Evolutionary conservation across 148 eudicot genomes (phyloP).

Genomic region (Pouteria glomerata): DNA sequence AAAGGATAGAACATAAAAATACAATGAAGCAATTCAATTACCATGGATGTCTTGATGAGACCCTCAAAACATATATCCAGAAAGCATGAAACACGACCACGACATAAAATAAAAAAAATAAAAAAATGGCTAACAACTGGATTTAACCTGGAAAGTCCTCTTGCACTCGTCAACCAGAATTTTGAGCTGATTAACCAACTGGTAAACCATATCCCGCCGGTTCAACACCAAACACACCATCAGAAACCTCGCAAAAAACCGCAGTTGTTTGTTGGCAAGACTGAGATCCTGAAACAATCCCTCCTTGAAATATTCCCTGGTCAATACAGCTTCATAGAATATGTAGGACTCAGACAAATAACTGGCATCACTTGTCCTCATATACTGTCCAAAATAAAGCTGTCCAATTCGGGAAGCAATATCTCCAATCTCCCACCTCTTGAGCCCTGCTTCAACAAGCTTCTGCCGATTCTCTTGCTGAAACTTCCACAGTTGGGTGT

Average conservation of each 20-base stretch:
- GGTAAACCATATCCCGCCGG: slow-evolving; percentile 76
- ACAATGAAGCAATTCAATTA: neutral
- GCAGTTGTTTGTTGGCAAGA: slow-evolving; percentile 72
- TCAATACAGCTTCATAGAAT: slow-evolving; percentile 78
- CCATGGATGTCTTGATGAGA: neutral
- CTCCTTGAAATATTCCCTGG: slow-evolving; percentile 91
- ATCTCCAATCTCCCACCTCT: slow-evolving; percentile 97
- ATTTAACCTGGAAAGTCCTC: slow-evolving; percentile 59
- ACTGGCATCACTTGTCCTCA: slow-evolving; percentile 84
- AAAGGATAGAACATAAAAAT: too few species aligned
- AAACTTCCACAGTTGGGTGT: slow-evolving; percentile 88
- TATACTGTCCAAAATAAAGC: slow-evolving; percentile 91
- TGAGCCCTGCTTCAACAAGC: slow-evolving; percentile 83
- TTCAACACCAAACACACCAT: slow-evolving; percentile 69
- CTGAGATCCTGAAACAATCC: slow-evolving; percentile 71
- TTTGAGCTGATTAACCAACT: slow-evolving; percentile 72
- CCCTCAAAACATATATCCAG: neutral
- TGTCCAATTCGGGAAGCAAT: slow-evolving; percentile 92
- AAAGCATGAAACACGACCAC: neutral
- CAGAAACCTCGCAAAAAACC: slow-evolving; percentile 82
- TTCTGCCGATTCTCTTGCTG: slow-evolving; percentile 90
- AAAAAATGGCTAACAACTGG: slow-evolving; percentile 4
- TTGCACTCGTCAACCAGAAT: slow-evolving; percentile 78
- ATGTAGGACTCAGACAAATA: slow-evolving; percentile 87
- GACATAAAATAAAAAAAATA: neutral